Evolutionary conservation across 352 stramenopile genomes (phyloP).

Genomic region (Blastocystis sp.): DNA sequence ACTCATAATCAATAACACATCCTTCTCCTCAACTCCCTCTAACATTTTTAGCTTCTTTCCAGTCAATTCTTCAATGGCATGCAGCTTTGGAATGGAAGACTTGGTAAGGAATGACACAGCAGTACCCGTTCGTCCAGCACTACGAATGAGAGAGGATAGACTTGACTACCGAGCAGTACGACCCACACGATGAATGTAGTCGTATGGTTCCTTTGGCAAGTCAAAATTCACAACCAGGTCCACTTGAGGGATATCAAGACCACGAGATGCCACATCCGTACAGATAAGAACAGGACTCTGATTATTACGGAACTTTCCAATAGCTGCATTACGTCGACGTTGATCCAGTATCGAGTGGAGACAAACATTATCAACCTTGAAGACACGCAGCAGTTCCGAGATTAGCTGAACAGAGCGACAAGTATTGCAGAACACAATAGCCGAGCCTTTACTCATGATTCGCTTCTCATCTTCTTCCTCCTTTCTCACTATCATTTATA

Average conservation of each 20-base stretch:
- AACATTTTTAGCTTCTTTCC: slow-evolving; percentile 87
- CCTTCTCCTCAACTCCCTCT: slow-evolving; percentile 82
- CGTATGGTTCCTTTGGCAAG: slow-evolving; percentile 85
- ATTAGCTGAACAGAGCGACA: slow-evolving; percentile 90
- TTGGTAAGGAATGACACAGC: slow-evolving; percentile 91
- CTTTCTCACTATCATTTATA: slow-evolving; percentile 71
- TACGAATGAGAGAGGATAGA: not conserved
- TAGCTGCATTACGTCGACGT: slow-evolving; percentile 84
- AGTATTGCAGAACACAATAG: slow-evolving; percentile 95
- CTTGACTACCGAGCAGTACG: slow-evolving; percentile 79
- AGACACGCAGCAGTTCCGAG: slow-evolving; percentile 85
- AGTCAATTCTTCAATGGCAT: slow-evolving; percentile 87
- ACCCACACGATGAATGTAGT: slow-evolving; percentile 96
- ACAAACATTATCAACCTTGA: slow-evolving; percentile 84
- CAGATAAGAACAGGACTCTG: slow-evolving; percentile 87
- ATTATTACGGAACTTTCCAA: slow-evolving; percentile 94
- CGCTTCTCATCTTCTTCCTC: slow-evolving; percentile 72
- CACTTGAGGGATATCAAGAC: slow-evolving; percentile 91
- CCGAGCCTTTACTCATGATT: slow-evolving; percentile 71
- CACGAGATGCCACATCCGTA: slow-evolving; percentile 92
- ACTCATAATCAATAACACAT: slow-evolving; percentile 89
- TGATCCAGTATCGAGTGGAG: slow-evolving; percentile 93
- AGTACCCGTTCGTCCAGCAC: slow-evolving; percentile 83
- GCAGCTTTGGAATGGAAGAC: slow-evolving; percentile 80
- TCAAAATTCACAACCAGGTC: slow-evolving; percentile 96